A percentile compares a stretch with the other conserved stretches of the same genome.
Conservation (phyloP, 768 basidiomycete genomes). For the Nidularia pulvinata region DNA sequence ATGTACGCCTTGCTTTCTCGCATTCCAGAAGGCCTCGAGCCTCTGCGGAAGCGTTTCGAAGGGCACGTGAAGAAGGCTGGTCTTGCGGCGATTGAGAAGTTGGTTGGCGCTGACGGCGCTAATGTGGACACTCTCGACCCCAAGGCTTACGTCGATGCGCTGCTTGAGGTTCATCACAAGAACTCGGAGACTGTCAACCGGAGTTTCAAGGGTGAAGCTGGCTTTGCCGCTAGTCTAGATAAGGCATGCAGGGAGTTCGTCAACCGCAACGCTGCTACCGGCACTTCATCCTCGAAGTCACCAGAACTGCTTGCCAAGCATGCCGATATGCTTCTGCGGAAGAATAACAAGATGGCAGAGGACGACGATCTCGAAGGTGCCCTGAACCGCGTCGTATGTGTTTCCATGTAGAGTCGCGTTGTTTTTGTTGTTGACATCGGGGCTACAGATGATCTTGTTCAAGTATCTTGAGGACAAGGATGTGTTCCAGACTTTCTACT, state of each 20-base stretch:
- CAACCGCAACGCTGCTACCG: constrained; percentile 93
- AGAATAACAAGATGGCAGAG: constrained; percentile 98
- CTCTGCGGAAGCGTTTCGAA: constrained; percentile 92
- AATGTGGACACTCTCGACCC: constrained; percentile 81
- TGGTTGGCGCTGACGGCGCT: constrained; percentile 62
- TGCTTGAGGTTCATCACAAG: constrained; percentile 93
- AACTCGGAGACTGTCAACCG: constrained; percentile 90
- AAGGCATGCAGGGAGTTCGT: constrained; percentile 98
- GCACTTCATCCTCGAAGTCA: constrained; percentile 84
- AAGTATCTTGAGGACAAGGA: constrained; percentile 99
- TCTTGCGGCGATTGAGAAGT: constrained; percentile 78
- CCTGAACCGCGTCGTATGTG: constrained; percentile 84
- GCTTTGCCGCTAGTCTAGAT: constrained; percentile 94
- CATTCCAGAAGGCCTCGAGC: constrained; percentile 91
- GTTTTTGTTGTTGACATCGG: not conserved
- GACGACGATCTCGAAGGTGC: constrained; percentile 92
- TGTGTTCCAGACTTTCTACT: constrained; percentile 99
- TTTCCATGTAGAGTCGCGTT: not conserved
- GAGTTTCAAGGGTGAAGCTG: constrained; percentile 94
- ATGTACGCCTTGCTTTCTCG: constrained; percentile 97
- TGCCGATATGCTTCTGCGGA: constrained; percentile 87
- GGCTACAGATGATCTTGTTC: constrained; percentile 91
- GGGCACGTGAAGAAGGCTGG: constrained; percentile 95
- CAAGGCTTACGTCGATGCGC: constrained; percentile 93
- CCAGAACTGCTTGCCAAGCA: constrained; percentile 96